Base-by-base conservation (phyloP, 208 protist species). In the Wallacemonas sp. region DNA sequence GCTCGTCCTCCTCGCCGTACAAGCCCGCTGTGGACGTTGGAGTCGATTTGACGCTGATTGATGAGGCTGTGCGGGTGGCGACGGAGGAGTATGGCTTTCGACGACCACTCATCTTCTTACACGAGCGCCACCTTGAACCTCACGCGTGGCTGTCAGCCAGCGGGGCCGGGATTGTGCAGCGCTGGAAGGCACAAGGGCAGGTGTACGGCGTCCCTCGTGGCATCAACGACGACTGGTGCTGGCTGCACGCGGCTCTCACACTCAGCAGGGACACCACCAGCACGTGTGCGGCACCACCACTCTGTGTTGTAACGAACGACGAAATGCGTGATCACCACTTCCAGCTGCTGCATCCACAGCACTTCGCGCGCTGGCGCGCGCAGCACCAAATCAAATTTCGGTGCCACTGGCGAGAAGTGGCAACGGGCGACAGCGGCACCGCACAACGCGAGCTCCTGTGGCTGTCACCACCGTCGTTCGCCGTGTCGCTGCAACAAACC, bases 241-340 rank as follows among this genome's bases (percentile, higher is more conserved):
- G 88, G 85, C 58, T 94, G 3, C 88, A 83, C 71, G 88, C 78
- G 0, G 85, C 85, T 12, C 67, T 92, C 36, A 39, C 10, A 53
- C 21, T 29, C 50, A n/a, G 44, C 34, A n/a, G n/a, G n/a, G n/a
- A n/a, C n/a, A n/a, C n/a, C n/a, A n/a, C n/a, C n/a, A n/a, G n/a
- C n/a, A n/a, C n/a, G n/a, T n/a, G n/a, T n/a, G n/a, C n/a, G n/a
- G n/a, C n/a, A n/a, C n/a, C 63, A 26, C 66, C 72, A 19, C 74
- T 79, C n/a, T 74, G 76, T 59, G 72, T 94, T 4, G 52, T 89
- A 21, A 91, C 85, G 19, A 94, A 94, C 66, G 88, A 94, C 61
- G 71, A 75, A 53, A 91, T 94, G 83, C 84, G 85, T 13, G 88
- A 94, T 55, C 88, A 94, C 60, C 83, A 90, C 68, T 94, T 94